Evolutionary conservation across 2,329 filamentous ascomycete species (phyloP), one percentile per base, ranked within the genome.

Genomic region (Beauveria caledonica): DNA sequence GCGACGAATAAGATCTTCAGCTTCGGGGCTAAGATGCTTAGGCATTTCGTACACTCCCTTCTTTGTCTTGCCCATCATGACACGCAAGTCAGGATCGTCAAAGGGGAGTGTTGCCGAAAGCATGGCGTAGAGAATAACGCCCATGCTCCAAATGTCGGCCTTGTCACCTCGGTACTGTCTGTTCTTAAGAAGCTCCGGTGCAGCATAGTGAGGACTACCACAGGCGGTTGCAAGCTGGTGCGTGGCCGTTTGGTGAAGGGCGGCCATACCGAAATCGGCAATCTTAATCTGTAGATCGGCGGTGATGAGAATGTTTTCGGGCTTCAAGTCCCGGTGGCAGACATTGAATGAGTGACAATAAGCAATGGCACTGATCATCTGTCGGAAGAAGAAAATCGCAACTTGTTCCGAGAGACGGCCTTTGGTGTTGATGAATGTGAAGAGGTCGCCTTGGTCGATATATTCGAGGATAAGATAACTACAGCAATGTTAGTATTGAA

Each of bases 231-330:
- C 89, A 29, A 99, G 82, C 69, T 87, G 86, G 65, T 91, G 87
- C 9, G 86, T 87, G 25, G 85, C 82, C 3, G 89, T 89, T 71
- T 97, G 93, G 64, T 87, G 85, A 46, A 97, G 79, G 3, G 93
- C 93, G 49, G 94, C 94, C 92, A 99, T 97, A 46, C 94, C 93
- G 72, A 99, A 99, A 72, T 99, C 94, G 56, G 93, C 93, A 67
- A 99, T 86, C 75, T 97, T 99, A 72, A 97, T 86, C 61, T 89
- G 86, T 58, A 87, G 82, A 51, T 87, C 78, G 3, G 79, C 78
- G 61, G 92, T 92, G 55, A 99, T 80, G 19, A 99, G 80, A 50
- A 99, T 97, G 68, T 99, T 99, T 74, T 99, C 94, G 0, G 92
- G 94, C 74, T 99, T 99, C 58, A 99, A 79, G 67, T 99, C 94